Evolutionary conservation across 2,329 filamentous ascomycete genomes (phyloP), one percentile per base, ranked within the genome.

Genomic region (Chaetomium sp.): DNA sequence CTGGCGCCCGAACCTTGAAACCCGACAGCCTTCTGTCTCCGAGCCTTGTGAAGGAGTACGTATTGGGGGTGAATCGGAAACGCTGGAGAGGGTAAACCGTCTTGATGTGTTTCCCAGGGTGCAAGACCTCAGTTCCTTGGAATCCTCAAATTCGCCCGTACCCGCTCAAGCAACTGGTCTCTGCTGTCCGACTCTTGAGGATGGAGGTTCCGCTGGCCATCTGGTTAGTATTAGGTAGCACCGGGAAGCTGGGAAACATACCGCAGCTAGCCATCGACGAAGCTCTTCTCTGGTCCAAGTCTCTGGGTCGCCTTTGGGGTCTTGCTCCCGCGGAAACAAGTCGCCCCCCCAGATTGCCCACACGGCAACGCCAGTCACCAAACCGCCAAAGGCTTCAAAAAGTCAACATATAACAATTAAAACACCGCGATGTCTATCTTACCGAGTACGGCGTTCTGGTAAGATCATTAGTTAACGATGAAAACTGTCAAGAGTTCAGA

Each of bases 291-390:
- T 82, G 0, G 91, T 92, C 94, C 94, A 98, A 10, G 74, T 75
- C 49, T 82, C 79, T 49, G 80, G 86, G 80, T 92, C 84, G 66
- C 93, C 93, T 31, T 81, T 91, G n/a, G 93, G 92, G 74, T 97
- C 93, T 56, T 81, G 66, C 69, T 87, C 81, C 3, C 85, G 77
- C 0, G 93, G 93, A 72, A 97, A 96, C 73, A 97, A 85, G 68
- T 94, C 92, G 60, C 86, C 84, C 63, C 92, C 92, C 88, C 90
- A 96, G 71, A 97, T 94, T 21, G 86, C 85, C 89, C 90, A 97
- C 50, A 86, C 87, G 19, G 92, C 90, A 1, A 90, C 92, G 1
- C 90, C 92, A 7, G 91, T 90, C 16, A 97, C 85, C 60, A 96
- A 83, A 10, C 90, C 91, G 4, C 90, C 88, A 74, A 97, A 97